Evolutionary conservation across 805 yeast species (phyloP), one percentile per base, ranked within the genome.

Genomic region (Candida verbasci): DNA sequence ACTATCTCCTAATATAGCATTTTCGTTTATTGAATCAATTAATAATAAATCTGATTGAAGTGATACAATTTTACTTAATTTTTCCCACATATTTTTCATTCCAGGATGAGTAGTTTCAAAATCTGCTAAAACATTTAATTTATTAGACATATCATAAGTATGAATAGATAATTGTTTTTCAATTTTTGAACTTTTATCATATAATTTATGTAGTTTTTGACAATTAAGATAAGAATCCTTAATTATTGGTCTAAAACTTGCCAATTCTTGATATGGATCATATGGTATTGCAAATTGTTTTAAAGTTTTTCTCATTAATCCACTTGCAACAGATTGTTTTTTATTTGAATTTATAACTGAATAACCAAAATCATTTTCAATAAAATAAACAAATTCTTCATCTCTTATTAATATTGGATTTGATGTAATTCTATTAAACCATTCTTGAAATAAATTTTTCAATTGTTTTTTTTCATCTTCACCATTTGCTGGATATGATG

Each of bases 221-320:
- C 82, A 62, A 17, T 60, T 60, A 35, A 79, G 68, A 55, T 86
- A 86, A 10, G 86, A 69, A 8, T 81, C 71, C 60, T 93, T 93
- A 25, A 89, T 82, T 55, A 82, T 53, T 1, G 98, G 98, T 44
- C 98, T 68, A 56, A 89, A 87, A 34, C 77, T 83, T 0, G 93
- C 88, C 42, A 93, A 70, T 43, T 82, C 93, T 17, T 74, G 71
- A 31, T 79, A 81, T 27, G 86, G 91, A 59, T 91, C 98, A 50
- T 82, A 86, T 1, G 98, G 98, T 2, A 95, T 86, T 28, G 85
- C 82, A 30, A 89, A 72, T 56, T 93, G 98, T 57, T 93, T 93
- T 51, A 93, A 70, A 2, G 97, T 88, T 57, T 85, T 86, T 35
- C 98, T 76, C 44, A 81, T 79, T 17, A 93, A 57, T 0, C 97